Conservation (phyloP, 75 land plant species). For the Gnetum montanum region DNA sequence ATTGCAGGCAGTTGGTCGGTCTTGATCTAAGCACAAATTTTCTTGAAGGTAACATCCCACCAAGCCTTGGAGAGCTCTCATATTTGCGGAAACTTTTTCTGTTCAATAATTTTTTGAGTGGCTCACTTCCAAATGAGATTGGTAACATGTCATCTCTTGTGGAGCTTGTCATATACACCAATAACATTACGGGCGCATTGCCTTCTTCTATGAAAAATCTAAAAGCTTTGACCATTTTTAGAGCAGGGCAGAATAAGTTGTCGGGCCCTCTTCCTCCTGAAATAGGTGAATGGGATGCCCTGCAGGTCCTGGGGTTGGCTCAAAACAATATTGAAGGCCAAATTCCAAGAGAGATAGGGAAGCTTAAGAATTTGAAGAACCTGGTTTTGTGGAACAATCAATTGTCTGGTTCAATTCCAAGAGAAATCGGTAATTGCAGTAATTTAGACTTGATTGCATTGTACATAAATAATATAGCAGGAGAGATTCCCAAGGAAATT, state of each 20-base stretch:
- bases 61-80: constrained; percentile 15
- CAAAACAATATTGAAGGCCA: constrained; percentile 48
- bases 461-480: constrained; percentile 47
- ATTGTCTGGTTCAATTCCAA: constrained; percentile 55
- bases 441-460: constrained; percentile 48
- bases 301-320: constrained; percentile 51
- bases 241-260: constrained; percentile 53
- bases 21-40: constrained; percentile 60
- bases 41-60: constrained; percentile 39
- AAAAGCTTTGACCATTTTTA: constrained; percentile 26
- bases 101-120: constrained; percentile 47
- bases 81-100: constrained; percentile 36
- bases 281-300: constrained; percentile 38
- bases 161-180: constrained; percentile 24
- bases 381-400: constrained; percentile 48
- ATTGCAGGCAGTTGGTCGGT: constrained; percentile 22
- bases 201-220: constrained; percentile 57
- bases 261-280: constrained; percentile 57
- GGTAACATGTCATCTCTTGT: constrained; percentile 33
- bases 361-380: constrained; percentile 34
- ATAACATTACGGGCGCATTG: constrained; percentile 51
- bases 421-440: constrained; percentile 54
- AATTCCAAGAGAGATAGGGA: constrained; percentile 57
- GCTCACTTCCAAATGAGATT: constrained; percentile 39
- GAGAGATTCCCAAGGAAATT: constrained; percentile 57